Evolutionary conservation across 78 protist genomes (phyloP).

Genomic region (Speleostelium caveatum): DNA sequence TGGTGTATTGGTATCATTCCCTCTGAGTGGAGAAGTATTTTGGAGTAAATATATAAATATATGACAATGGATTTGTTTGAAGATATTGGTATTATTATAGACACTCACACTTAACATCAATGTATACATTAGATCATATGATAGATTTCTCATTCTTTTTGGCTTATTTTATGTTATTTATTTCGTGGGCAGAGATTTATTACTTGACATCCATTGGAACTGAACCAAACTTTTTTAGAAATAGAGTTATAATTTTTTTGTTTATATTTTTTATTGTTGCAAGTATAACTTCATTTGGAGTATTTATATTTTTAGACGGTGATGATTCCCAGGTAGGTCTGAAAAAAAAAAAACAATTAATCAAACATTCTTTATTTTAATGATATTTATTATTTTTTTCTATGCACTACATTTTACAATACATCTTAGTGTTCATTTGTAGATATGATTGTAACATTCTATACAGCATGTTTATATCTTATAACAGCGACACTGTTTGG

Average conservation of each 20-base stretch:
- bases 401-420: not conserved
- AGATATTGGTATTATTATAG: too few relatives aligned
- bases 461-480: slow-evolving; percentile 22
- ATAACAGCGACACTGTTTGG: slow-evolving; percentile 38
- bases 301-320: slow-evolving; percentile 6
- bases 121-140: slow-evolving; percentile 51
- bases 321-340: slow-evolving; percentile 7
- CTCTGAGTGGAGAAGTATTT: slow-evolving; percentile 25
- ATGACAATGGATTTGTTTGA: not conserved
- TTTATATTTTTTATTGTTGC: slow-evolving; percentile 17
- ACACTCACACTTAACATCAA: too few relatives aligned
- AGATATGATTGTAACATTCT: slow-evolving; percentile 22
- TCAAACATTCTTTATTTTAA: not conserved
- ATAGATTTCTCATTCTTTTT: slow-evolving; percentile 60
- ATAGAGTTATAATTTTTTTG: not conserved
- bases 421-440: slow-evolving; percentile 12
- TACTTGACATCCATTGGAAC: slow-evolving; percentile 35
- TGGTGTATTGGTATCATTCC: slow-evolving; percentile 18
- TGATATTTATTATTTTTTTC: not conserved
- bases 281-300: slow-evolving; percentile 14
- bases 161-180: slow-evolving; percentile 54
- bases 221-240: slow-evolving; percentile 23
- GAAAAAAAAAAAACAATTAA: not conserved
- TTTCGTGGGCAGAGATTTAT: slow-evolving; percentile 50
- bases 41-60: slow-evolving; percentile 29